Conservation (phyloP, 441 rosid genomes). For the Erysimum cheiri region DNA sequence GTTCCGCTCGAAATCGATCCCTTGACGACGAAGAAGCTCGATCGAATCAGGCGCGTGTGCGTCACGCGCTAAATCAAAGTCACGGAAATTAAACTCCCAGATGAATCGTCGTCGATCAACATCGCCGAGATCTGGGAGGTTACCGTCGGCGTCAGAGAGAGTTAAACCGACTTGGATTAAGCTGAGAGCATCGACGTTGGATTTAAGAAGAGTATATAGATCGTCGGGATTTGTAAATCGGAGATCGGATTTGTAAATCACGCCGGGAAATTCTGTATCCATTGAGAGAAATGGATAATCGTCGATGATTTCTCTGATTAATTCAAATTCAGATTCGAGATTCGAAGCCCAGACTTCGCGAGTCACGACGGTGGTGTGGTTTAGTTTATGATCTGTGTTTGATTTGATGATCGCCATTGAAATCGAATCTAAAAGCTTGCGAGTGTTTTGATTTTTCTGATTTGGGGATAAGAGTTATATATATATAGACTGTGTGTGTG, state of each 20-base stretch:
- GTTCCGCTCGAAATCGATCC: conserved; percentile 75
- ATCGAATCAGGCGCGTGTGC: conserved; percentile 81
- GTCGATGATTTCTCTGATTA: conserved; percentile 61
- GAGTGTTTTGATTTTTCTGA: not conserved
- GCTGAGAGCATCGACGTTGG: conserved; percentile 76
- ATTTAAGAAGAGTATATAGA: conserved; percentile 69
- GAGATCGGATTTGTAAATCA: conserved; percentile 51
- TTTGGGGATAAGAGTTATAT: not conserved
- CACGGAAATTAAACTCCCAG: conserved; percentile 87
- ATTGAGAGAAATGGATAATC: conserved; percentile 72
- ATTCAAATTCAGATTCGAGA: conserved; percentile 66
- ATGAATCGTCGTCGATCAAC: conserved; percentile 52
- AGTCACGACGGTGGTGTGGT: conserved; percentile 40
- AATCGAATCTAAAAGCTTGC: not conserved
- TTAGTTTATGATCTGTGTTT: conserved; percentile 15
- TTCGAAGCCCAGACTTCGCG: conserved; percentile 78
- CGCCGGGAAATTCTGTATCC: conserved; percentile 92
- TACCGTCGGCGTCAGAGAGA: conserved; percentile 71
- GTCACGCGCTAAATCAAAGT: conserved; percentile 67
- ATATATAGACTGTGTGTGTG: not conserved
- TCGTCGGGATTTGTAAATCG: conserved; percentile 49
- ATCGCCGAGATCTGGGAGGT: conserved; percentile 62
- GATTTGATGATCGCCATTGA: conserved; percentile 5
- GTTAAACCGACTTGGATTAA: conserved; percentile 92
- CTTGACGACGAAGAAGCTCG: conserved; percentile 73